A percentile compares a stretch with the other conserved stretches of the same genome.
Conservation (phyloP, 352 stramenopile species). For the Pythium periplocum region DNA sequence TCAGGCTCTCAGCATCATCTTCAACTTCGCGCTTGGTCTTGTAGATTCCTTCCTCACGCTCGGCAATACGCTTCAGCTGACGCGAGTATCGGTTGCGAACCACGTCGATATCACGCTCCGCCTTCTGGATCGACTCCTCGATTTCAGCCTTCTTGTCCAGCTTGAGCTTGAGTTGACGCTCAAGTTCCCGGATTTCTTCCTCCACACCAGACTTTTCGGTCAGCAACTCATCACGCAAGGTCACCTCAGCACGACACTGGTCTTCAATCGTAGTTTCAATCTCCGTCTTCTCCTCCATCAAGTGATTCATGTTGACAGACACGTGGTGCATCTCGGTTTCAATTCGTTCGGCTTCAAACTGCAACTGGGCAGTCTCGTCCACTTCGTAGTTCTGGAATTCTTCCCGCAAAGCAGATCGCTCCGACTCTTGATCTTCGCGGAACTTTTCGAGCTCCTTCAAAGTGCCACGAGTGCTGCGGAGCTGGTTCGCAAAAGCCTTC, state of each 20-base stretch:
- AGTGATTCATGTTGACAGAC: slow-evolving; percentile 61
- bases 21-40: slow-evolving; percentile 77
- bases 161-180: slow-evolving; percentile 61
- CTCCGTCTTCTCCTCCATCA: slow-evolving; percentile 63
- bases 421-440: slow-evolving; percentile 57
- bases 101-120: slow-evolving; percentile 70
- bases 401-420: slow-evolving; percentile 38
- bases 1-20: slow-evolving; percentile 51
- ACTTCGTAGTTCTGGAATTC: slow-evolving; percentile 61
- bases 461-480: slow-evolving; percentile 66
- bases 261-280: slow-evolving; percentile 76
- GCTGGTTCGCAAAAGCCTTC: slow-evolving; percentile 70
- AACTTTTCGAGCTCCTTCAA: slow-evolving; percentile 76
- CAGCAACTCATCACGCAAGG: slow-evolving; percentile 38
- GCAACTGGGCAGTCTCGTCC: slow-evolving; percentile 64
- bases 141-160: slow-evolving; percentile 50
- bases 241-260: slow-evolving; percentile 65
- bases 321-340: slow-evolving; percentile 75
- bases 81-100: slow-evolving; percentile 70
- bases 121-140: slow-evolving; percentile 60
- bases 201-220: slow-evolving; percentile 58
- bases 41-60: slow-evolving; percentile 65
- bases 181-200: slow-evolving; percentile 67
- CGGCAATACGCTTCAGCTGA: slow-evolving; percentile 73
- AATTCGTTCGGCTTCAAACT: slow-evolving; percentile 75